Evolutionary conservation across 306 rosid species (phyloP), one percentile per base, ranked within the genome.

Genomic region (Cicer pinnatifidum): DNA sequence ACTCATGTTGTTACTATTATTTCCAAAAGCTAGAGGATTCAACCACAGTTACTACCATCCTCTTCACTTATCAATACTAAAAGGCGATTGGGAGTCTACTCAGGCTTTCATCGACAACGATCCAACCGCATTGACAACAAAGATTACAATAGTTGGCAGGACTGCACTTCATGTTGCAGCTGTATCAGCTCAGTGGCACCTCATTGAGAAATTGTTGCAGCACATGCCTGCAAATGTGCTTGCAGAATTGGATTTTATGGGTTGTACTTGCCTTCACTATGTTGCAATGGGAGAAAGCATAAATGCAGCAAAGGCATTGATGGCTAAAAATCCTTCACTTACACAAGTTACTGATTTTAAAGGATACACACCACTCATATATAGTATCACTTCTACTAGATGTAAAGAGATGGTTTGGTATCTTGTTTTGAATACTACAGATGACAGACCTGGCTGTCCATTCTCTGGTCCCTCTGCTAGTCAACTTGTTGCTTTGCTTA

Each of bases 351-450:
- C 80, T 5, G 78, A 79, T 17, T 75, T 39, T 2, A 78, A 46
- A n/a, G 87, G 85, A 12, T 61, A 67, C 74, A 80, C 89, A 9
- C 92, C 89, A 2, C 83, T 88, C 6, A 13, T 77, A 16, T 54
- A 77, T 35, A 86, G 87, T 7, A 75, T 85, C 6, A 71, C 65
- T 9, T 75, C 77, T 45, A 33, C 81, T 1, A 56, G 51, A 1
- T 62, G 73, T 77, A 77, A 77, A 69, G 84, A 88, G 7, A 80
- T 85, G 83, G 83, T 82, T n/a, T 84, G 87, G 92, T 88, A 75
- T 80, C 83, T 88, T 45, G 75, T 83, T 67, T 82, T 65, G 76
- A 72, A 47, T 41, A 86, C 88, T 53, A 78, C 88, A 1, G 82
- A 80, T 75, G 88, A 84, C 39, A 54, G 61, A 28, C 87, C 84